phyloP scores from a whole-genome alignment of 2,329 filamentous ascomycete genomes.

The Ophiostoma perfectum region DNA sequence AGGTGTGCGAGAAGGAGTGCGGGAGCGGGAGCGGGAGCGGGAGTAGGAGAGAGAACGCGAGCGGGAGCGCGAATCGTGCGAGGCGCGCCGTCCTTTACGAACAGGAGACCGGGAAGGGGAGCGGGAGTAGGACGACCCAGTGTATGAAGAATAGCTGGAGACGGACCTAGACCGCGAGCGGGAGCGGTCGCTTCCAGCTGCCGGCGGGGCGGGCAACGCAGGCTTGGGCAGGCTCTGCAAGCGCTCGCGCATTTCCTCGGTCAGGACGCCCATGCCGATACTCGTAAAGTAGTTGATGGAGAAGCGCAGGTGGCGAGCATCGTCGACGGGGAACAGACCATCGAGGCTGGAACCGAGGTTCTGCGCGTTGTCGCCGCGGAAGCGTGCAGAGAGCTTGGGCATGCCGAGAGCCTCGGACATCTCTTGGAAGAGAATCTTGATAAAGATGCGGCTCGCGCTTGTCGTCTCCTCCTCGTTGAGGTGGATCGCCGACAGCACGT shows the following conservation, averaged over 20 bases:
- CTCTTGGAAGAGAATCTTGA: conserved; percentile 96
- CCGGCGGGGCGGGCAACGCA: conserved; percentile 60
- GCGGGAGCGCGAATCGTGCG: conserved; percentile 17
- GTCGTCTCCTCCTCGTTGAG: conserved; percentile 97
- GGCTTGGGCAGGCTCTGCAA: conserved; percentile 88
- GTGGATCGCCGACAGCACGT: conserved; percentile 76
- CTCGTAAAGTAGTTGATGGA: conserved; percentile 99
- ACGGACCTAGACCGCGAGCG: conserved; percentile 58
- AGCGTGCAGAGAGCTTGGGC: conserved; percentile 66
- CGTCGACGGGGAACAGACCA: conserved; percentile 85
- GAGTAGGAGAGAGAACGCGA: conserved; percentile 22
- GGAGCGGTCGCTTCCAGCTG: conserved; percentile 25
- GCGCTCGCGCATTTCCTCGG: conserved; percentile 89
- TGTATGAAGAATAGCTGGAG: conserved; percentile 74
- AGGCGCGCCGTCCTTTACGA: conserved; percentile 37
- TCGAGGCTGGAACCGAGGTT: conserved; percentile 67
- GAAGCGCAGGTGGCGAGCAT: conserved; percentile 85
- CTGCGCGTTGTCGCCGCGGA: conserved; percentile 59
- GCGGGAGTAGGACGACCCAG: conserved; percentile 54
- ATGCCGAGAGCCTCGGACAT: conserved; percentile 82
- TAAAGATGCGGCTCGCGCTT: conserved; percentile 91
- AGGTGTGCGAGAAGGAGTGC: conserved; percentile 14
- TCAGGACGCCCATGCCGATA: conserved; percentile 90
- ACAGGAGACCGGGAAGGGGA: conserved; percentile 38
- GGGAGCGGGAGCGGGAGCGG: neutral